These are phyloP conservation scores for Reutealis trisperma DNA, from an alignment of 345 rosid species.

Conservation along the genomic window DNA sequence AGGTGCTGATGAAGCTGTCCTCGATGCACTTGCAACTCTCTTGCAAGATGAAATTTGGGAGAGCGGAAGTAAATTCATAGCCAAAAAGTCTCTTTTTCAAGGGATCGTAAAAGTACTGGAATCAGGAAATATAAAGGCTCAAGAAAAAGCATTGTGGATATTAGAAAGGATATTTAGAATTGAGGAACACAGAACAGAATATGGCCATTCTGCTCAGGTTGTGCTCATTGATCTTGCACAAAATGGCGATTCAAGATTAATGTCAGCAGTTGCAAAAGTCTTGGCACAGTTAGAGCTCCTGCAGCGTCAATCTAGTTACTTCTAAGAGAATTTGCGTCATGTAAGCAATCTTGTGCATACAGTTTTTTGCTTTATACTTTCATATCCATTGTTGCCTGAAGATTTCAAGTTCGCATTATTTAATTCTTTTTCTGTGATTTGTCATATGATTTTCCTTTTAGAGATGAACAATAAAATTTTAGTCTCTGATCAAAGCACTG, in stretches of 20 bases:
- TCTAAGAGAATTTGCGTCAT: slow-evolving; percentile 29
- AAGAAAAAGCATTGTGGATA: slow-evolving; percentile 58
- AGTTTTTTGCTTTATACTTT: background rate
- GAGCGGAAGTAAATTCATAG: slow-evolving; percentile 54
- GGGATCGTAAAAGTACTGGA: slow-evolving; percentile 49
- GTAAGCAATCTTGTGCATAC: background rate
- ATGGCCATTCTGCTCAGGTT: slow-evolving; percentile 51
- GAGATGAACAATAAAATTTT: background rate
- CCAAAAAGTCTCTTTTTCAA: slow-evolving; percentile 34
- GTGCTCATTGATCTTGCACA: slow-evolving; percentile 63
- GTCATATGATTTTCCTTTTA: background rate
- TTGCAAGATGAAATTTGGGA: slow-evolving; percentile 59
- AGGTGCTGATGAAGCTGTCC: slow-evolving; percentile 58
- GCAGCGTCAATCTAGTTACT: slow-evolving; percentile 62
- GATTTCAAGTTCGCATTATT: background rate
- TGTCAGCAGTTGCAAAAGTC: slow-evolving; percentile 42
- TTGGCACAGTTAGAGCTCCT: slow-evolving; percentile 61
- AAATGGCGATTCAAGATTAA: slow-evolving; percentile 48
- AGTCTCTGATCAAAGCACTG: background rate
- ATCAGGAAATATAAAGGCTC: slow-evolving; percentile 45
- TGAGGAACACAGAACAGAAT: slow-evolving; percentile 42
- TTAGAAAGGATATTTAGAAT: slow-evolving; percentile 52
- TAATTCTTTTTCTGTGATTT: background rate
- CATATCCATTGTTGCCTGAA: background rate
- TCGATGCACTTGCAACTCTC: slow-evolving; percentile 55